phyloP scores from a whole-genome alignment of 306 rosid species.

The Corylus americana region DNA sequence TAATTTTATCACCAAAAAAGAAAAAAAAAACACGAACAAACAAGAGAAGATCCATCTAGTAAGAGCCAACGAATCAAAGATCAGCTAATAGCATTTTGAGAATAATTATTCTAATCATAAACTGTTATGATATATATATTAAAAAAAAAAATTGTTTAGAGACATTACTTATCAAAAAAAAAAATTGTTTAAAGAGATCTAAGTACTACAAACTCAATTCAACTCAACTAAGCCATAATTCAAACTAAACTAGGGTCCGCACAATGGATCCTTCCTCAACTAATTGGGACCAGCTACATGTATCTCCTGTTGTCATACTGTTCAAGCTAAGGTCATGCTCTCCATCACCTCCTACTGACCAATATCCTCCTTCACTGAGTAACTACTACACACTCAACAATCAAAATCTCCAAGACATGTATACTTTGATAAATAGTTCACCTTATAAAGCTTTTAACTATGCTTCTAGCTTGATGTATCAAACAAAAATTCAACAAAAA shows the following conservation, averaged over 20 bases:
- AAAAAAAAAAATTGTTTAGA: no score
- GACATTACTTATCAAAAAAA: no score
- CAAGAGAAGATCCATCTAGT: background rate
- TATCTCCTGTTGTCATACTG: background rate
- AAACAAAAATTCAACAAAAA: background rate
- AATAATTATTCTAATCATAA: no score
- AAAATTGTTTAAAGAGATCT: background rate
- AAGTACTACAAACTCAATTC: background rate
- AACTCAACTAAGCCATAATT: background rate
- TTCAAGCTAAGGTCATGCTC: background rate
- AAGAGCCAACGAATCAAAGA: background rate
- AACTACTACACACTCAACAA: background rate
- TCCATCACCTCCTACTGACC: background rate
- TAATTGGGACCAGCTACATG: background rate
- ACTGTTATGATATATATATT: no score
- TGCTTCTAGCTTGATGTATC: background rate
- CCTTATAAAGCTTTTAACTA: background rate
- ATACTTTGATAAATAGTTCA: background rate
- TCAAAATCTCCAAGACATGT: background rate
- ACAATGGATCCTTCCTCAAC: slow-evolving; percentile 2
- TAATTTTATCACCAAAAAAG: background rate
- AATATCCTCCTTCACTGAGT: background rate
- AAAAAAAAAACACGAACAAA: background rate
- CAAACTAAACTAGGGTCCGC: background rate
- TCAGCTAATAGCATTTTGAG: background rate